Evolutionary conservation across 768 basidiomycete genomes (phyloP).

Genomic region (Collybiopsis confluens): DNA sequence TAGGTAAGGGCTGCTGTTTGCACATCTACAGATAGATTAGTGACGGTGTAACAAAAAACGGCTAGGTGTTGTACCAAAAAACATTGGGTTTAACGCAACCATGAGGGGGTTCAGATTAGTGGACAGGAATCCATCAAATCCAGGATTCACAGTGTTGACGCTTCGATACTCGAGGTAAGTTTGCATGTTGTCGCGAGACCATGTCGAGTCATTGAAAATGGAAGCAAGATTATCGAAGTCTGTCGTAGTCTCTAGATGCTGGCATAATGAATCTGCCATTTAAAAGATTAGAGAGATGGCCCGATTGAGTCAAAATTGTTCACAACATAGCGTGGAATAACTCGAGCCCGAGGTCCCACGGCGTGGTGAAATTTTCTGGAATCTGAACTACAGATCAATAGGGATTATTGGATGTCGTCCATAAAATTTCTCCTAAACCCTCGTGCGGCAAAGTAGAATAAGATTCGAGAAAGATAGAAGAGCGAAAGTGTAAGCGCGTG

Average conservation of each 20-base stretch:
- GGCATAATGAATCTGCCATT: slow-evolving; percentile 22
- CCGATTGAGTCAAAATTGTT: background rate
- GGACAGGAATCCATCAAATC: slow-evolving; percentile 26
- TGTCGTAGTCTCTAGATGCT: slow-evolving; percentile 22
- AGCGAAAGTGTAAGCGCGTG: too few species aligned
- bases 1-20: slow-evolving; percentile 18
- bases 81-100: slow-evolving; percentile 15
- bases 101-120: slow-evolving; percentile 21
- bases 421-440: too few species aligned
- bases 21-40: slow-evolving; percentile 15
- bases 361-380: too few species aligned
- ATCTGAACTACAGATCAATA: too few species aligned
- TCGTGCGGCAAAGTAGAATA: too few species aligned
- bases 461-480: too few species aligned
- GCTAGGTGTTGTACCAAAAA: slow-evolving; percentile 16
- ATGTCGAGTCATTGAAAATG: slow-evolving; percentile 22
- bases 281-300: background rate
- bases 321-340: slow-evolving; percentile 21
- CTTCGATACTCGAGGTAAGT: slow-evolving; percentile 25
- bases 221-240: slow-evolving; percentile 24
- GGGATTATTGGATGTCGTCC: too few species aligned
- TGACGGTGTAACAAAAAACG: background rate
- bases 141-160: slow-evolving; percentile 19
- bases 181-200: slow-evolving; percentile 26
- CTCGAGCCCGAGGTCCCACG: slow-evolving; percentile 26